phyloP scores from a whole-genome alignment of 2,329 filamentous ascomycete genomes.

The Aaosphaeria arxii region DNA sequence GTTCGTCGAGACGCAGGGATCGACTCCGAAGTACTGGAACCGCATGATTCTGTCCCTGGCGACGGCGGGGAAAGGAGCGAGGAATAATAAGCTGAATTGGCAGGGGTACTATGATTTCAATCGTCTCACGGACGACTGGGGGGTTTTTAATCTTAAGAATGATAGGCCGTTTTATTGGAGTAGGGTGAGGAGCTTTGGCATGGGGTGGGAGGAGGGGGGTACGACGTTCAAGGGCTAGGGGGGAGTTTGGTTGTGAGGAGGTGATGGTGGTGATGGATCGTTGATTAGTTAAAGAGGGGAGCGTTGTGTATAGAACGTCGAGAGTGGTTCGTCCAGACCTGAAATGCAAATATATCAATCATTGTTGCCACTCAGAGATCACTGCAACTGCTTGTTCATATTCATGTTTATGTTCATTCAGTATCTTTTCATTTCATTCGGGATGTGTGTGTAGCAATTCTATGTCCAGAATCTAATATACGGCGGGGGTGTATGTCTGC shows the following conservation, averaged over 20 bases:
- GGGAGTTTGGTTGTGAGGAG: neutral
- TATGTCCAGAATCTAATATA: too few relatives aligned
- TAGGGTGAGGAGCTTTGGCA: constrained; percentile 59
- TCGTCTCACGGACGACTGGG: constrained; percentile 84
- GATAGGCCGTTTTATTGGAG: constrained; percentile 61
- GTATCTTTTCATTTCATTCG: neutral
- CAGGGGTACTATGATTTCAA: constrained; percentile 91
- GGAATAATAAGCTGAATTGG: constrained; percentile 88
- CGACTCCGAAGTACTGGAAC: constrained; percentile 75
- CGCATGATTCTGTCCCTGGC: constrained; percentile 74
- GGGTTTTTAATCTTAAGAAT: constrained; percentile 68
- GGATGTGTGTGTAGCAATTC: too few relatives aligned
- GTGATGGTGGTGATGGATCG: neutral
- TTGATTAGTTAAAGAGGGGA: neutral
- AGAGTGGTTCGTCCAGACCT: too few relatives aligned
- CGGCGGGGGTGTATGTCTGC: too few relatives aligned
- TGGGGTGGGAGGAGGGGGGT: constrained; percentile 27
- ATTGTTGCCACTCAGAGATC: too few relatives aligned
- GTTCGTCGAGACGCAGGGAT: constrained; percentile 83
- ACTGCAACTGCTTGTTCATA: too few relatives aligned
- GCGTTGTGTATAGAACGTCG: too few relatives aligned
- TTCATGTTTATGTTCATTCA: too few relatives aligned
- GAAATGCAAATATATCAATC: too few relatives aligned
- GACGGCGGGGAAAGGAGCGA: constrained; percentile 56
- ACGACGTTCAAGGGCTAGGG: constrained; percentile 2